phyloP scores from a whole-genome alignment of 441 rosid genomes.

The Biscutella laevigata region DNA sequence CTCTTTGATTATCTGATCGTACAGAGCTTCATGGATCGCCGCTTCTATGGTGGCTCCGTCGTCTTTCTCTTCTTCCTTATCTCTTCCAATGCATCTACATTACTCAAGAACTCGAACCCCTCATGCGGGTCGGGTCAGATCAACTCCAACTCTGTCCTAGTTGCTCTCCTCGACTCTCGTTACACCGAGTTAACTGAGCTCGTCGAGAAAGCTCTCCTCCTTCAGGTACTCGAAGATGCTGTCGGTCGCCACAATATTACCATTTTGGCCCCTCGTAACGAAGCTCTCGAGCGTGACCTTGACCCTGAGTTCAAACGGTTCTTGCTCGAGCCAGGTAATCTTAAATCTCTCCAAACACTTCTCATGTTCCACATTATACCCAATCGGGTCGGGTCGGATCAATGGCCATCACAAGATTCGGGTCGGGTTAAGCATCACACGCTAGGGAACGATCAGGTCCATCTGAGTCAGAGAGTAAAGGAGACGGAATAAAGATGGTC shows the following conservation, averaged over 20 bases:
- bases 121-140: constrained; percentile 59
- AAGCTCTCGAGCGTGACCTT: constrained; percentile 54
- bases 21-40: constrained; percentile 26
- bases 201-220: constrained; percentile 56
- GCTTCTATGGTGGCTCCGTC: constrained; percentile 25
- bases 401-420: constrained; percentile 26
- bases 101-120: constrained; percentile 25
- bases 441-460: constrained; percentile 27
- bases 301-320: constrained; percentile 64
- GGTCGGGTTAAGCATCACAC: constrained; percentile 34
- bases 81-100: constrained; percentile 18
- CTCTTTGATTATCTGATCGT: constrained; percentile 13
- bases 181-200: constrained; percentile 59
- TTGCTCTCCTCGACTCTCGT: constrained; percentile 62
- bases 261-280: constrained; percentile 57
- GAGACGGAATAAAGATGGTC: constrained; percentile 23
- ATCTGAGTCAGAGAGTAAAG: too few species aligned
- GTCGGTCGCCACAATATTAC: constrained; percentile 50
- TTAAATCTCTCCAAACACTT: constrained; percentile 50
- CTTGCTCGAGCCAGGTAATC: constrained; percentile 59
- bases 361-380: constrained; percentile 55
- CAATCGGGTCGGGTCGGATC: constrained; percentile 27
- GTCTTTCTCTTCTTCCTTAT: constrained; percentile 9
- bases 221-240: constrained; percentile 47
- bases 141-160: constrained; percentile 60